Conservation (phyloP, 202 grass and related monocot genomes). For the Panicum virgatum region DNA sequence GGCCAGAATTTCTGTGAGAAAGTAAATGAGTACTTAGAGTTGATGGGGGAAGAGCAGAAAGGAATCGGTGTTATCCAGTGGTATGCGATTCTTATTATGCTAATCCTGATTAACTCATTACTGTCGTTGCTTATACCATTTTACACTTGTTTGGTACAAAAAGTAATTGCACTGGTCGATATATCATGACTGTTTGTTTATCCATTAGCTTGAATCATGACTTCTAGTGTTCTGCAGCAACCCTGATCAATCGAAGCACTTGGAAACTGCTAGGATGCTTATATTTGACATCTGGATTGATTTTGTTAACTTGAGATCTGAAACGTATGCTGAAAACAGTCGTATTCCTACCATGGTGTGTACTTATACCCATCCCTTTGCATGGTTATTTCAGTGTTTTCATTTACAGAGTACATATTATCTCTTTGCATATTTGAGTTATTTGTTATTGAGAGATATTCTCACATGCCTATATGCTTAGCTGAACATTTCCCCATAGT, state of each 20-base stretch:
- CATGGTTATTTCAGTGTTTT: slow-evolving; percentile 12
- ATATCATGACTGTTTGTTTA: neutral
- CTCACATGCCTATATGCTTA: neutral
- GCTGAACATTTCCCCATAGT: neutral
- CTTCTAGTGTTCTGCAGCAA: slow-evolving; percentile 61
- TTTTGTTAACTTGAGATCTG: slow-evolving; percentile 98
- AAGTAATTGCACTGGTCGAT: neutral
- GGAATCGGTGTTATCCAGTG: slow-evolving; percentile 94
- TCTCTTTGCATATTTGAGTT: slow-evolving; percentile 14
- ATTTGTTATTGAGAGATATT: slow-evolving; percentile 27
- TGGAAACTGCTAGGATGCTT: slow-evolving; percentile 94
- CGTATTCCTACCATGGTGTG: slow-evolving; percentile 92
- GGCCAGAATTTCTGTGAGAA: slow-evolving; percentile 90
- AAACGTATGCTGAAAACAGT: slow-evolving; percentile 91
- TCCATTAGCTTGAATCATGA: slow-evolving; percentile 16
- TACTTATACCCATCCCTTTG: slow-evolving; percentile 29
- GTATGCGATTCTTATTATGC: slow-evolving; percentile 45
- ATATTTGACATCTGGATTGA: slow-evolving; percentile 85
- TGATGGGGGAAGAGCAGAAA: slow-evolving; percentile 70
- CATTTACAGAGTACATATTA: slow-evolving; percentile 21
- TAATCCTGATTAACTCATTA: neutral
- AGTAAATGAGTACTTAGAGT: slow-evolving; percentile 75
- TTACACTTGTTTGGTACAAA: neutral
- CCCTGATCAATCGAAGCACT: slow-evolving; percentile 96
- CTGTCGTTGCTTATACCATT: slow-evolving; percentile 32